phyloP scores from a whole-genome alignment of 1,284 basidiomycete genomes.

The Sporisorium reilianum region DNA sequence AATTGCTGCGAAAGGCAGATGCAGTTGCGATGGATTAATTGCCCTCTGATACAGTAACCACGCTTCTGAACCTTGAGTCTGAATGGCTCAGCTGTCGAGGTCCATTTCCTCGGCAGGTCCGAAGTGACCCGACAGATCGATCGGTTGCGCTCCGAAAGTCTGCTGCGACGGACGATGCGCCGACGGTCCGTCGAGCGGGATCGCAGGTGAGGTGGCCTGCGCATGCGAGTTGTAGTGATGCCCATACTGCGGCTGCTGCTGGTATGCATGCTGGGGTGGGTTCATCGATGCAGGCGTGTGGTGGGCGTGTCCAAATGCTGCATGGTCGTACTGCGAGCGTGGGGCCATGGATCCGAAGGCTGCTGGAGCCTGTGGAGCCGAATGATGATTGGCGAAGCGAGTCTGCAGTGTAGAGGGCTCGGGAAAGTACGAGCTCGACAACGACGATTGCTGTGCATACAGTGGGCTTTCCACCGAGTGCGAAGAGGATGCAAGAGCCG shows the following conservation, averaged over 20 bases:
- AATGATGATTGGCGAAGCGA: slow-evolving; percentile 3
- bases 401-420: slow-evolving; percentile 23
- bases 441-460: slow-evolving; percentile 46
- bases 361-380: not conserved
- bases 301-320: slow-evolving; percentile 1
- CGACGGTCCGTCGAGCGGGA: not conserved
- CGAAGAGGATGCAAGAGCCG: slow-evolving; percentile 12
- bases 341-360: slow-evolving; percentile 8
- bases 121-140: slow-evolving; percentile 30
- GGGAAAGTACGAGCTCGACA: slow-evolving; percentile 52
- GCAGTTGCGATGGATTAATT: no score
- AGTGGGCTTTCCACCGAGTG: slow-evolving; percentile 37
- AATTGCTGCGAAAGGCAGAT: no score
- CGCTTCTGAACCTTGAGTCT: no score
- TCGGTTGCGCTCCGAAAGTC: slow-evolving; percentile 28
- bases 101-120: slow-evolving; percentile 48
- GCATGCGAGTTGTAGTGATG: slow-evolving; percentile 16
- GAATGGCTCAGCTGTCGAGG: slow-evolving; percentile 42
- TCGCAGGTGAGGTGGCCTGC: not conserved
- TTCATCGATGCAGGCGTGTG: not conserved
- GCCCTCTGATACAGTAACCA: no score
- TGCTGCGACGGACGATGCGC: slow-evolving; percentile 4
- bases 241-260: slow-evolving; percentile 19
- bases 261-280: slow-evolving; percentile 6
- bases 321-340: slow-evolving; percentile 7